These are phyloP conservation scores for Tolypocladium capitatum DNA, from an alignment of 2,329 filamentous ascomycete species.

Conservation along the genomic window DNA sequence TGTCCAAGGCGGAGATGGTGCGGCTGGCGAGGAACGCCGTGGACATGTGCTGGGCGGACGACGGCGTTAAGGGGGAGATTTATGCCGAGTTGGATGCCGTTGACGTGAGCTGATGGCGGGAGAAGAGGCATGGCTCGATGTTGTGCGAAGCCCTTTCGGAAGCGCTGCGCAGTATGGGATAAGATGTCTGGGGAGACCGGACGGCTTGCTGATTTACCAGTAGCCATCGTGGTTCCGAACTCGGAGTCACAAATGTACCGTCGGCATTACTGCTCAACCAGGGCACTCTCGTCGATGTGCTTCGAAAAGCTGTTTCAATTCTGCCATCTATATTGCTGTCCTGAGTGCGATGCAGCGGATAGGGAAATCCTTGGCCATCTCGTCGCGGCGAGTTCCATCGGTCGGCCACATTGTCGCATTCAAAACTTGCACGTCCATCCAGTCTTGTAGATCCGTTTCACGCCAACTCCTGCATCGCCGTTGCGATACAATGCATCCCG, in stretches of 20 bases:
- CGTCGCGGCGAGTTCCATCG: background rate
- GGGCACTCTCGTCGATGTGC: background rate
- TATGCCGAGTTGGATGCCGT: conserved; percentile 12
- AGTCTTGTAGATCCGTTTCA: background rate
- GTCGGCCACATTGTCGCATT: background rate
- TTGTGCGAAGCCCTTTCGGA: background rate
- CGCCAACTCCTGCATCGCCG: background rate
- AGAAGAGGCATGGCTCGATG: background rate
- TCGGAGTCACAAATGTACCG: too few relatives aligned
- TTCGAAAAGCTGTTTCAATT: background rate
- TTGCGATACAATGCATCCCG: background rate
- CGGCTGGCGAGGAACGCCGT: conserved; percentile 27
- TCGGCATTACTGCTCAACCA: too few relatives aligned
- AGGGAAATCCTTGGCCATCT: background rate
- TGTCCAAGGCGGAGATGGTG: conserved; percentile 28
- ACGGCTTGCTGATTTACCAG: too few relatives aligned
- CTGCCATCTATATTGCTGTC: background rate
- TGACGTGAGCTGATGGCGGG: background rate
- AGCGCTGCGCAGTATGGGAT: too few relatives aligned
- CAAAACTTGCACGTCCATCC: background rate
- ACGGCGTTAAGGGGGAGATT: conserved; percentile 19
- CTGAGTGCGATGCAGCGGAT: background rate
- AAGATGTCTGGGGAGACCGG: too few relatives aligned
- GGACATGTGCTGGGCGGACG: conserved; percentile 31
- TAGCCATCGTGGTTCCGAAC: too few relatives aligned